A percentile compares a stretch with the other conserved stretches of the same genome.
Evolutionary conservation across 306 rosid genomes (phyloP).

Genomic region (Chamaecrista fasciculata): DNA sequence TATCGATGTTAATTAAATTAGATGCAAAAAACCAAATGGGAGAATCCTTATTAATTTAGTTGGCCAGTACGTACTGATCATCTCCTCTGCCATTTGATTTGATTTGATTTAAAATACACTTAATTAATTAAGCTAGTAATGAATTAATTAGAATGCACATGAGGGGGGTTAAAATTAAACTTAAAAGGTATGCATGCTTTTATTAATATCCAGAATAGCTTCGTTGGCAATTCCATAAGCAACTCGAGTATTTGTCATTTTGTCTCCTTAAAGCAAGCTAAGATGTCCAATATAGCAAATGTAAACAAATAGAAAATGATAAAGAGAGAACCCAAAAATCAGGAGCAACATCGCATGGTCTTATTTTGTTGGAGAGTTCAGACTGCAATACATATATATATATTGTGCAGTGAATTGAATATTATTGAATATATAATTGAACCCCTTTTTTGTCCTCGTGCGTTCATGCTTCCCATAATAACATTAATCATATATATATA

Average conservation of each 20-base stretch:
- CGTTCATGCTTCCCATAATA: slow-evolving; percentile 25
- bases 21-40: slow-evolving; percentile 34
- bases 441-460: slow-evolving; percentile 18
- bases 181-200: no score
- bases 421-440: slow-evolving; percentile 22
- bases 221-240: slow-evolving; percentile 25
- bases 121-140: no score
- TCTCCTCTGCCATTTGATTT: background rate
- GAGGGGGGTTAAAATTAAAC: no score
- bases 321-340: slow-evolving; percentile 4
- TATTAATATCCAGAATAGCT: no score
- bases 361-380: slow-evolving; percentile 25
- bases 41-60: slow-evolving; percentile 33
- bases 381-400: no score
- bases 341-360: slow-evolving; percentile 24
- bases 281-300: slow-evolving; percentile 22
- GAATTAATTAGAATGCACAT: no score
- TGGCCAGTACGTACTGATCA: slow-evolving; percentile 6
- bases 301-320: slow-evolving; percentile 21
- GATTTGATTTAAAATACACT: background rate
- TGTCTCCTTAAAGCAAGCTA: slow-evolving; percentile 53
- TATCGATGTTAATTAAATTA: slow-evolving; percentile 2
- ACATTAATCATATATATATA: background rate
- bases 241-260: slow-evolving; percentile 39
- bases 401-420: slow-evolving; percentile 11